Percentiles rank a stretch among this genome's conserved stretches.
These are phyloP conservation scores for Penicillium sp. DNA, from an alignment of 2,329 filamentous ascomycete genomes.

Conservation along the genomic window DNA sequence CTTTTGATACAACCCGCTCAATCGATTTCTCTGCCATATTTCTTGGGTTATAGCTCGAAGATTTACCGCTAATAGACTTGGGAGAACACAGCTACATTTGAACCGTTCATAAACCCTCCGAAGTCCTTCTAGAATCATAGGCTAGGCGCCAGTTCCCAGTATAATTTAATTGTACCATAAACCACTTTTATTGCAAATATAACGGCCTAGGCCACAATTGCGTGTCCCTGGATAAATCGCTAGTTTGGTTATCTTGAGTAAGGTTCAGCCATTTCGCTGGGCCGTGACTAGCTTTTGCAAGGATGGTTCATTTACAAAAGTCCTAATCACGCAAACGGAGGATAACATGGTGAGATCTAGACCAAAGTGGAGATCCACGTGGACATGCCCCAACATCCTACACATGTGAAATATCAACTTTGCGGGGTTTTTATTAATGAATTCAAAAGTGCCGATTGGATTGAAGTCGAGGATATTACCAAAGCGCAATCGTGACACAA, in stretches of 20 bases:
- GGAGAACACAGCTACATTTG: neutral
- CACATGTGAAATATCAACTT: neutral
- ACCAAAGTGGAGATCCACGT: conserved; percentile 3
- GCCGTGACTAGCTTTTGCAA: too few relatives aligned
- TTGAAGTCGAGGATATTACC: too few relatives aligned
- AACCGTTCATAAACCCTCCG: neutral
- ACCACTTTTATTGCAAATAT: conserved; percentile 9
- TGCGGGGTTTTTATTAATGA: neutral
- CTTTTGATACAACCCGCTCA: neutral
- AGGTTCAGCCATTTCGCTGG: too few relatives aligned
- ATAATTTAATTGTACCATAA: conserved; percentile 8
- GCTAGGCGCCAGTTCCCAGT: too few relatives aligned
- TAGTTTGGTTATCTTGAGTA: too few relatives aligned
- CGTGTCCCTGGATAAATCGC: neutral
- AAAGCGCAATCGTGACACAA: neutral
- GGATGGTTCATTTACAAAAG: neutral
- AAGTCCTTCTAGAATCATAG: too few relatives aligned
- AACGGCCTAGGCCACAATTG: neutral
- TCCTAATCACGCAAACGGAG: conserved; percentile 22
- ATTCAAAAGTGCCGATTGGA: neutral
- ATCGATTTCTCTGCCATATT: neutral
- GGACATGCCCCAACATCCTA: neutral
- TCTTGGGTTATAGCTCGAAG: too few relatives aligned
- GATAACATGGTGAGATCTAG: conserved; percentile 19
- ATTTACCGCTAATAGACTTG: too few relatives aligned